Base-by-base conservation (phyloP, 2,329 filamentous ascomycete species). In the Colletotrichum viniferum region DNA sequence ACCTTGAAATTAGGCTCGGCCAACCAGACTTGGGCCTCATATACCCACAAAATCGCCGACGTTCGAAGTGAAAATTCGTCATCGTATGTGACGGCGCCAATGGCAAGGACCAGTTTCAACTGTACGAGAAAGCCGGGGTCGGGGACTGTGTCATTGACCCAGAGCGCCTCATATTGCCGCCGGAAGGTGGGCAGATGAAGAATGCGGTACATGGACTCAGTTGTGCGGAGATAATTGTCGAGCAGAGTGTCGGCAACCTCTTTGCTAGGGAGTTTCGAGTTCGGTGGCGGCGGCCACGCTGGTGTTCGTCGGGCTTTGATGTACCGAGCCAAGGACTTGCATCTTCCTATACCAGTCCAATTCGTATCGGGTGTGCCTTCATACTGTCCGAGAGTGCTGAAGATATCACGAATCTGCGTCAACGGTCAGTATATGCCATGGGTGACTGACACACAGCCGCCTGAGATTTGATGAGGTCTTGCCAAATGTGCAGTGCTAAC, bases 41-140 rank as follows among this genome's bases (percentile, higher is more conserved):
- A 89, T 0, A 92, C 82, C 91, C 91, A 93, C 32, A 81, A 84
- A n/a, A 87, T 82, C 1, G 91, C 91, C 0, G 85, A 84, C 7
- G 82, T 67, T 8, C 90, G 86, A 43, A 91, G 77, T 0, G 87
- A 88, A 71, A 90, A 92, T 0, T 81, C 75, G 0, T 88, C 85
- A 67, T 92, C 89, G 71, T 90, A 87, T 0, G 84, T 83, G 2
- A 85, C 82, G 2, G 90, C 86, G 1, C 91, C 92, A 21, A 93
- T 87, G 0, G 91, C 90, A 5, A 93, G 81, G 0, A 92, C 86
- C 0, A 93, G 82, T 77, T 92, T 91, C 4, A 92, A 77, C 61
- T 90, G 90, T 16, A 92, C 85, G 2, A 92, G 74, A 64, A 92
- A 92, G 0, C 81, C 82, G 2, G 81, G 82, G 55, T 87, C 84